Evolutionary conservation across 805 yeast species (phyloP), one percentile per base, ranked within the genome.

Genomic region (Hanseniaspora singularis): DNA sequence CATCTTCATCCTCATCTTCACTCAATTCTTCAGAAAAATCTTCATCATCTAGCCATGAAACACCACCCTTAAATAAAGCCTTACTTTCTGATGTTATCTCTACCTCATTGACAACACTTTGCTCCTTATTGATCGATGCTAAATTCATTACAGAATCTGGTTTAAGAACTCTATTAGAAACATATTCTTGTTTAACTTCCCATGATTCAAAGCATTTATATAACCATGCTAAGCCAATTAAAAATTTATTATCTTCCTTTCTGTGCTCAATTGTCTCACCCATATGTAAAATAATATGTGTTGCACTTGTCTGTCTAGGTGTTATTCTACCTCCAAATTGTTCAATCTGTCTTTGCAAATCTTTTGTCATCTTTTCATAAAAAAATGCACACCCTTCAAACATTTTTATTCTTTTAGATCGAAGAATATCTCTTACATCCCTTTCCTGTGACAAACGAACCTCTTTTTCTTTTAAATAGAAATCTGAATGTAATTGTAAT

Each of bases 81-180:
- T 38, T 15, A 37, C 33, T 34, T 33, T 22, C 40, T 31, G 49
- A 54, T 4, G 42, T 44, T 2, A 46, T 52, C 2, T 52, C 58
- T n/a, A n/a, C n/a, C n/a, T n/a, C n/a, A n/a, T n/a, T 52, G 65
- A 62, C 67, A 11, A 69, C 72, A 7, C 66, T 70, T 18, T 52
- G 64, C 63, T 53, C 63, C 60, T 44, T 57, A 64, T 46, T 61
- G 60, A 52, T 60, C 59, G 51, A 55, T 51, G 51, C 64, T 44
- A 55, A 58, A 52, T 50, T 67, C 28, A 64, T 53, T n/a, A n/a
- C n/a, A n/a, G n/a, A n/a, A n/a, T n/a, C n/a, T n/a, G n/a, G n/a
- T n/a, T n/a, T n/a, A n/a, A n/a, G n/a, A n/a, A n/a, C n/a, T n/a
- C 41, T 44, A 24, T 44, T 44, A 8, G 28, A 39, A 4, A 44